Conservation (phyloP, 2,329 filamentous ascomycete species). For the Hirsutella rhossiliensis region DNA sequence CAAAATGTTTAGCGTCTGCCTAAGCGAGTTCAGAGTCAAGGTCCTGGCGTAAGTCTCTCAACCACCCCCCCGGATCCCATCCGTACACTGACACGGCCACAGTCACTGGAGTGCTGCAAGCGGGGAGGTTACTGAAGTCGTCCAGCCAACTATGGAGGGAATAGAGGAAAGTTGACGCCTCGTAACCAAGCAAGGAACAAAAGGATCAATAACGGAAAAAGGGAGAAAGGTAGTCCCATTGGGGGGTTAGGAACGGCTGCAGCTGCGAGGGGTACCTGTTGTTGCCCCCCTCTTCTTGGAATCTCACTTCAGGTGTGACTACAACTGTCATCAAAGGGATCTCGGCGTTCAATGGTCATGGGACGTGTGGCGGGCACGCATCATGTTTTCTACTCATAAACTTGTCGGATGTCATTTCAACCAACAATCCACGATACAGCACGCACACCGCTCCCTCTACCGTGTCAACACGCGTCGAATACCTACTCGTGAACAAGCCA, state of each 20-base stretch:
- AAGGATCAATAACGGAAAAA: slow-evolving; percentile 4
- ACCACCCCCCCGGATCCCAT: neutral
- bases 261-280: too few relatives aligned
- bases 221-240: neutral
- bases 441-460: neutral
- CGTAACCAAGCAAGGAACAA: neutral
- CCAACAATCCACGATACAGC: neutral
- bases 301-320: neutral
- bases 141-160: slow-evolving; percentile 25
- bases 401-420: neutral
- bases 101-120: slow-evolving; percentile 52
- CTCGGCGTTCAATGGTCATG: slow-evolving; percentile 20
- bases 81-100: neutral
- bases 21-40: slow-evolving; percentile 80
- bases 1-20: slow-evolving; percentile 84
- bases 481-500: neutral
- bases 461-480: neutral
- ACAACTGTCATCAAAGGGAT: slow-evolving; percentile 11
- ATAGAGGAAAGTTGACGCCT: slow-evolving; percentile 13
- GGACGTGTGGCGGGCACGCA: slow-evolving; percentile 14
- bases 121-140: slow-evolving; percentile 45
- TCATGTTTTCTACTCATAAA: slow-evolving; percentile 13
- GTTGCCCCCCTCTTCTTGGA: neutral
- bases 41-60: slow-evolving; percentile 52
- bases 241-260: too few relatives aligned